Evolutionary conservation across 257 asterid species (phyloP), one percentile per base, ranked within the genome.

Genomic region (Solanum chilense): DNA sequence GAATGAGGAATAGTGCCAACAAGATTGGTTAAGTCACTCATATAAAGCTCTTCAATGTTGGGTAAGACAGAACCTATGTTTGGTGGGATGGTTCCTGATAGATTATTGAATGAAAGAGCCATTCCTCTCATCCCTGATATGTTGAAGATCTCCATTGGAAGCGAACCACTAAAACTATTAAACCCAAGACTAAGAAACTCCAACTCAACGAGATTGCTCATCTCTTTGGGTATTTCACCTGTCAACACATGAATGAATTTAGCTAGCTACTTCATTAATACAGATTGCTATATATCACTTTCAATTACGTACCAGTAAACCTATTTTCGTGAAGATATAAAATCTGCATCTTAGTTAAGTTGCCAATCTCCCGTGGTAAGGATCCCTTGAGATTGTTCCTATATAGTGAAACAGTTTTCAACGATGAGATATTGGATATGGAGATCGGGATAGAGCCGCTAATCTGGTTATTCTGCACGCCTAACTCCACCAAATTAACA

Each of bases 401-500:
- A 10, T 23, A 0, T 7, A 52, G 62, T 16, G 4, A 16, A 16
- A 52, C 4, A 6, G 0, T 0, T 52, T 52, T 3, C 62, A 52
- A 7, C 62, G n/a, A 52, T 1, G 10, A 52, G 11, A 52, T 52
- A 52, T 52, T 52, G 10, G 0, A 16, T 18, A 52, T 3, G 62
- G 62, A 16, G 62, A 52, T 52, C 2, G 62, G 62, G 62, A 52
- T 16, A 52, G 62, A 52, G 62, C 23, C 3, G 0, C 4, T 16
- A 1, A 52, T 16, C 23, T 52, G 62, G 7, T 16, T 52, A 6
- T 0, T 3, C 23, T 1, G 9, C 62, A 52, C 0, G 23, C 0
- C 4, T 52, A 52, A 52, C 0, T 6, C 1, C 10, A 52, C 10
- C 23, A 52, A 52, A 52, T 52, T 52, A 16, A 52, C 10, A 52